These are phyloP conservation scores for Arthromyces matolae DNA, from an alignment of 768 basidiomycete genomes.

Conservation along the genomic window DNA sequence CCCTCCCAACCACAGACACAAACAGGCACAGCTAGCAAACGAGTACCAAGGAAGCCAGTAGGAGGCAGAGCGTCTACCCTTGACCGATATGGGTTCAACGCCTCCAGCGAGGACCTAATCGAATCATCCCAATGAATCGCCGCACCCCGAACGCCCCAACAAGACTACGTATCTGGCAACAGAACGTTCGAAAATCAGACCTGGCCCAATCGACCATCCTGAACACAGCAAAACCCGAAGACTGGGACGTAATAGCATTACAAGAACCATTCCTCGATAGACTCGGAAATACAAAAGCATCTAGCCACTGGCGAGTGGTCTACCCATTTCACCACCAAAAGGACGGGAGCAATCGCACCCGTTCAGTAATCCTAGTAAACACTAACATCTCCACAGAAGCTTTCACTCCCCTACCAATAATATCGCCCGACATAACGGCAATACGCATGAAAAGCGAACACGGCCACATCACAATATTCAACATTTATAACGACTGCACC, in stretches of 20 bases:
- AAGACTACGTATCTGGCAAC: conserved; percentile 18
- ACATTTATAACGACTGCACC: conserved; percentile 10
- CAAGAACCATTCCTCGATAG: conserved; percentile 30
- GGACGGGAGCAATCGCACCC: not conserved
- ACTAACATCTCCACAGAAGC: conserved; percentile 10
- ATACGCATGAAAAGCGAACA: not conserved
- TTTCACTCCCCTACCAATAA: not conserved
- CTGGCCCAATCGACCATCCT: conserved; percentile 16
- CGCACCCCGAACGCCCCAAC: not conserved
- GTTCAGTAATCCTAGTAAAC: not conserved
- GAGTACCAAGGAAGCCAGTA: no score
- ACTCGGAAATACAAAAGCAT: conserved; percentile 13
- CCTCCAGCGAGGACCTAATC: no score
- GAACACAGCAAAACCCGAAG: conserved; percentile 1
- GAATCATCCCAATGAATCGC: no score
- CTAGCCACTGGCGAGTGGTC: not conserved
- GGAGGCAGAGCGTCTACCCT: no score
- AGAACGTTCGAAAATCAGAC: conserved; percentile 26
- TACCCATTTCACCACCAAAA: conserved; percentile 1
- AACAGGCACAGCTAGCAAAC: no score
- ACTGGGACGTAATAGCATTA: conserved; percentile 24
- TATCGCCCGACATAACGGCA: not conserved
- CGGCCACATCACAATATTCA: conserved; percentile 1
- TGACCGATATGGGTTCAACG: no score
- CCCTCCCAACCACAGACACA: no score